Evolutionary conservation across 306 rosid genomes (phyloP).

Genomic region (Macrotyloma uniflorum): DNA sequence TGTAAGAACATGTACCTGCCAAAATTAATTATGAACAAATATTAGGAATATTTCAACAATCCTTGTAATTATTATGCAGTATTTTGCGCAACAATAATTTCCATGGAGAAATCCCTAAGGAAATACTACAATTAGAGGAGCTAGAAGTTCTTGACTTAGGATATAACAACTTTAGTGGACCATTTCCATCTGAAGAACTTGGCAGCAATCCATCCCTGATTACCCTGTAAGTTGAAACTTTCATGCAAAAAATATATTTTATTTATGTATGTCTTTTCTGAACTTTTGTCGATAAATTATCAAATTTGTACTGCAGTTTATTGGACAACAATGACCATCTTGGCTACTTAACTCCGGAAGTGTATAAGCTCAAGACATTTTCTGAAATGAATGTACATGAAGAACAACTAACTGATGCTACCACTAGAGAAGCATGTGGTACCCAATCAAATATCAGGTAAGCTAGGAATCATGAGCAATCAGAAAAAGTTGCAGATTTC

Average conservation of each 20-base stretch:
- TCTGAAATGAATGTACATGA: slow-evolving; percentile 54
- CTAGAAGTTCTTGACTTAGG: slow-evolving; percentile 78
- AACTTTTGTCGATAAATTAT: slow-evolving; percentile 1
- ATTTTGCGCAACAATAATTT: slow-evolving; percentile 73
- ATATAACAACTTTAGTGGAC: slow-evolving; percentile 68
- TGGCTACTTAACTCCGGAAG: slow-evolving; percentile 45
- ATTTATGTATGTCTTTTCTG: not conserved
- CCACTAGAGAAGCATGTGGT: slow-evolving; percentile 22
- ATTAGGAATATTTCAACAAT: not conserved
- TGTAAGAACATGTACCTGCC: slow-evolving; percentile 49
- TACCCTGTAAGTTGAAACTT: slow-evolving; percentile 52
- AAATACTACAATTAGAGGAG: slow-evolving; percentile 54
- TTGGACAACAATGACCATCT: slow-evolving; percentile 70
- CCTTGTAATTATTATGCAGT: slow-evolving; percentile 37
- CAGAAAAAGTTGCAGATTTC: not conserved
- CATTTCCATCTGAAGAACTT: slow-evolving; percentile 49
- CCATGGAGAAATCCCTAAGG: slow-evolving; percentile 57
- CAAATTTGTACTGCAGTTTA: slow-evolving; percentile 50
- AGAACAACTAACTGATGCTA: slow-evolving; percentile 39
- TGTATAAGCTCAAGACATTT: slow-evolving; percentile 39
- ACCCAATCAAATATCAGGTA: slow-evolving; percentile 46
- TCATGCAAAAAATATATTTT: not conserved
- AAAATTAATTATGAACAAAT: not conserved
- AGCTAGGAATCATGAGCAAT: slow-evolving; percentile 4
- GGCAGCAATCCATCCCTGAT: slow-evolving; percentile 53